Base-by-base conservation (phyloP, 345 rosid species). In the Boechera divaricarpa region DNA sequence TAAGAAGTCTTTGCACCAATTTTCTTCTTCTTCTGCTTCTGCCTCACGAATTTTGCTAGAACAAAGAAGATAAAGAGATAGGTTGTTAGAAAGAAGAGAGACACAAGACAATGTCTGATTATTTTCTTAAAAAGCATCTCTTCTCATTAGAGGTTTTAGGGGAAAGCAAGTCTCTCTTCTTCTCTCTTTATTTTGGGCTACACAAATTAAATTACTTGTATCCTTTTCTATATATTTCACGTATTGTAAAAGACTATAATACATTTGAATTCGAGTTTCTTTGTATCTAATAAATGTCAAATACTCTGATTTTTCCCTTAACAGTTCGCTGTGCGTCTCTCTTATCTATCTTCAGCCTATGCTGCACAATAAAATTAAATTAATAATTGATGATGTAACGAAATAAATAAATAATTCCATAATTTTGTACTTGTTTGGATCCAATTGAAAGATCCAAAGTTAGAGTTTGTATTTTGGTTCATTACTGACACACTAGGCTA, bases 21-120 rank as follows among this genome's bases (percentile, higher is more conserved):
- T 56, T 48, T 68, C 71, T 47, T 38, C 73, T 53, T 48, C 42
- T 56, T 31, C 75, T 56, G 16, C 63, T 60, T 54, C 77, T 54
- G 35, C 76, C 66, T 67, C 12, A 51, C 54, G 69, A 73, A 41
- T 73, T 73, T 73, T 63, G 70, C 49, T 49, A 58, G 67, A 59
- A 58, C 67, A 58, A 70, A 45, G 57, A 70, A 72, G 76, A 72
- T 61, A 60, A 48, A 72, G 60, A 72, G 49, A 62, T 60, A 48
- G 76, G 69, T 72, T 18, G 39, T 71, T 65, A 71, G 77, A 57
- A 77, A 71, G 77, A 65, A 71, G 67, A 66, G 77, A 77, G 60
- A 71, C 52, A 55, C n/a, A 42, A 70, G 68, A 75, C 68, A 59
- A 67, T 38, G 68, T 58, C 73, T 75, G 68, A 67, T 75, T 67